Conservation (phyloP, 2,329 filamentous ascomycete genomes). For the Fusarium pseudocircinatum region DNA sequence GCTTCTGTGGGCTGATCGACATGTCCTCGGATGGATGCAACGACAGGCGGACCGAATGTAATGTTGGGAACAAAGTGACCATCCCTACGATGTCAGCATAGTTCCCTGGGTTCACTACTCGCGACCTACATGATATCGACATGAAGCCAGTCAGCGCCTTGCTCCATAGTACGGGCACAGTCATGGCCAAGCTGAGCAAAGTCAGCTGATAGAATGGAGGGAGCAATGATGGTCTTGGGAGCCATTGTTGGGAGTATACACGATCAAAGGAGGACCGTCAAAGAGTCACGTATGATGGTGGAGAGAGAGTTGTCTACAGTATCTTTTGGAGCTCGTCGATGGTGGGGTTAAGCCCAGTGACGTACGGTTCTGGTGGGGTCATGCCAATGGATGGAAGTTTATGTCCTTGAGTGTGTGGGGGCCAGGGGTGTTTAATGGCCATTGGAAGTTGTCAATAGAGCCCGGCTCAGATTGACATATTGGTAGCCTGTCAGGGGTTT, state of each 20-base stretch:
- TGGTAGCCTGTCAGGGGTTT: neutral
- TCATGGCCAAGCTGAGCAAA: slow-evolving; percentile 89
- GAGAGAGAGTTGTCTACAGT: slow-evolving; percentile 22
- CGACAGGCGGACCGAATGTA: slow-evolving; percentile 94
- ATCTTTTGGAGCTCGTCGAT: slow-evolving; percentile 5
- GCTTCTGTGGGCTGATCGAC: slow-evolving; percentile 77
- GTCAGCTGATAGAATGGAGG: slow-evolving; percentile 97
- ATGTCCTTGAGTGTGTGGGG: neutral
- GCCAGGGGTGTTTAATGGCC: neutral
- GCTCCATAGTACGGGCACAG: slow-evolving; percentile 84
- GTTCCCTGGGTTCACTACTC: neutral
- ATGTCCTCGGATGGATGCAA: slow-evolving; percentile 89
- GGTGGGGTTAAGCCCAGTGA: slow-evolving; percentile 24
- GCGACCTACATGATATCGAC: slow-evolving; percentile 82
- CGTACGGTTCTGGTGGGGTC: neutral
- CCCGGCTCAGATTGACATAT: no score
- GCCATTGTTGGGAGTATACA: slow-evolving; percentile 67
- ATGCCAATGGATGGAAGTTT: neutral
- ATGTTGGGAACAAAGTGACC: slow-evolving; percentile 99
- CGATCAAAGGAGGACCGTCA: neutral
- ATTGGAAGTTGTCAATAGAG: neutral
- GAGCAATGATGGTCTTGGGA: slow-evolving; percentile 92
- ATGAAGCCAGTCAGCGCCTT: slow-evolving; percentile 92
- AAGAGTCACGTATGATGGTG: slow-evolving; percentile 29
- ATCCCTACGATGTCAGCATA: slow-evolving; percentile 69